phyloP scores from a whole-genome alignment of 2,329 filamentous ascomycete species.

The Coleophoma cylindrospora region DNA sequence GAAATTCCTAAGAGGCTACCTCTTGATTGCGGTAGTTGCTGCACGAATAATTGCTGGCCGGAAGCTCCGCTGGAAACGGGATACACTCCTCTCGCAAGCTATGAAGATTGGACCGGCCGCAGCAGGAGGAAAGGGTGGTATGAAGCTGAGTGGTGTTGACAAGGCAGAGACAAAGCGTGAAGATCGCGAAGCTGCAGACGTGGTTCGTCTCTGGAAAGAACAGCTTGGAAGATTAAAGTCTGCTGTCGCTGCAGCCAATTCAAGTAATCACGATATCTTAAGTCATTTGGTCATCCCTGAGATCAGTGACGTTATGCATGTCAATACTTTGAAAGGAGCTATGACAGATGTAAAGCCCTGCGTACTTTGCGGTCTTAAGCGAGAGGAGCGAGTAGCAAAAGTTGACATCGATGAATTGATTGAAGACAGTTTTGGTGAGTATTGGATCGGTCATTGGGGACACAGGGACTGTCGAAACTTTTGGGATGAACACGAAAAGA shows the following conservation, averaged over 20 bases:
- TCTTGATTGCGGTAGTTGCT: conserved; percentile 60
- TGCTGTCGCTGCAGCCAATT: conserved; percentile 62
- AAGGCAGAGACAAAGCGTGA: conserved; percentile 78
- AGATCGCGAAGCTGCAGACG: conserved; percentile 77
- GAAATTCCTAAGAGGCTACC: conserved; percentile 58
- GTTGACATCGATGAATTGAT: conserved; percentile 64
- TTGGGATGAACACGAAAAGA: conserved; percentile 72
- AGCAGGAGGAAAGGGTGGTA: conserved; percentile 71
- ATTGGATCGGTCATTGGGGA: conserved; percentile 91
- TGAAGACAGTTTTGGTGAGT: conserved; percentile 91
- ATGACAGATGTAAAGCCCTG: conserved; percentile 71
- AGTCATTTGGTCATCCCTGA: conserved; percentile 54
- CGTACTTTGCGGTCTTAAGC: conserved; percentile 79
- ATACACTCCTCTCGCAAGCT: conserved; percentile 76
- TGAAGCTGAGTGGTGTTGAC: conserved; percentile 88
- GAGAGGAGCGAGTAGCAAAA: conserved; percentile 75
- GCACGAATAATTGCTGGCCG: conserved; percentile 81
- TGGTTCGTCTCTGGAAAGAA: conserved; percentile 68
- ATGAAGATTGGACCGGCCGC: conserved; percentile 80
- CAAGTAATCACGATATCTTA: conserved; percentile 24
- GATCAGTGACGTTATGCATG: conserved; percentile 61
- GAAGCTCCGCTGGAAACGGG: conserved; percentile 84
- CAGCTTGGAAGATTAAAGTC: conserved; percentile 71
- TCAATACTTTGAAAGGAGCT: conserved; percentile 67
- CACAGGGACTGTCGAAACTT: conserved; percentile 77